Evolutionary conservation across 257 asterid species (phyloP).

Genomic region (Nicotiana benthamiana): DNA sequence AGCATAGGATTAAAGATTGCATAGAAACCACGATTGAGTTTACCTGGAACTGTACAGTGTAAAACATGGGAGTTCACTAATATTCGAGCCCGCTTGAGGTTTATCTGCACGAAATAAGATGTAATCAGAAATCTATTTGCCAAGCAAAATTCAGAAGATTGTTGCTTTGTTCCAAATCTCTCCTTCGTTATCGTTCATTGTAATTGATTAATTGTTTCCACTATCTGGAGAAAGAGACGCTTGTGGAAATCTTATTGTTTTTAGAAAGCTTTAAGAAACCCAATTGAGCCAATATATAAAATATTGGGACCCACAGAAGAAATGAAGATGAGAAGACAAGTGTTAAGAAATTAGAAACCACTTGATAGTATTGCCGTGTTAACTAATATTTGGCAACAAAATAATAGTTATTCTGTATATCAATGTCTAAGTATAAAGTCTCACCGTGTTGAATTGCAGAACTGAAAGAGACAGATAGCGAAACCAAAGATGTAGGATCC

Average conservation of each 20-base stretch:
- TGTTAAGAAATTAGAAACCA: background rate
- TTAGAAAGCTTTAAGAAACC: background rate
- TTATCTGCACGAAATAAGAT: slow-evolving; percentile 56
- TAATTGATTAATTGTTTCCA: background rate
- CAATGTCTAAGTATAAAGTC: background rate
- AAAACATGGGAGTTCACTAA: slow-evolving; percentile 66
- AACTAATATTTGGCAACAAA: background rate
- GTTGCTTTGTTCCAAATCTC: background rate
- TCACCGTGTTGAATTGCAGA: slow-evolving; percentile 75
- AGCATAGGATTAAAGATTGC: slow-evolving; percentile 3
- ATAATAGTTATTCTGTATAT: background rate
- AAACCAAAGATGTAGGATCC: slow-evolving; percentile 87
- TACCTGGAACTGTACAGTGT: slow-evolving; percentile 59
- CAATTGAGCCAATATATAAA: background rate
- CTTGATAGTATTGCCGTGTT: background rate
- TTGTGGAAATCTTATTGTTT: background rate
- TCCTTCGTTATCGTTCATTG: background rate
- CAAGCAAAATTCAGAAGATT: background rate
- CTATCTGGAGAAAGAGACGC: background rate
- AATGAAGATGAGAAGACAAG: background rate
- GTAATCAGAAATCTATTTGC: background rate
- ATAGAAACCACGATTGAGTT: background rate
- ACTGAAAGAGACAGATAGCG: slow-evolving; percentile 86
- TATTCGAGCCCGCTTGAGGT: slow-evolving; percentile 93
- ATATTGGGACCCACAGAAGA: background rate